These are phyloP conservation scores for Fusarium hostae DNA, from an alignment of 2,329 filamentous ascomycete species.

Conservation along the genomic window DNA sequence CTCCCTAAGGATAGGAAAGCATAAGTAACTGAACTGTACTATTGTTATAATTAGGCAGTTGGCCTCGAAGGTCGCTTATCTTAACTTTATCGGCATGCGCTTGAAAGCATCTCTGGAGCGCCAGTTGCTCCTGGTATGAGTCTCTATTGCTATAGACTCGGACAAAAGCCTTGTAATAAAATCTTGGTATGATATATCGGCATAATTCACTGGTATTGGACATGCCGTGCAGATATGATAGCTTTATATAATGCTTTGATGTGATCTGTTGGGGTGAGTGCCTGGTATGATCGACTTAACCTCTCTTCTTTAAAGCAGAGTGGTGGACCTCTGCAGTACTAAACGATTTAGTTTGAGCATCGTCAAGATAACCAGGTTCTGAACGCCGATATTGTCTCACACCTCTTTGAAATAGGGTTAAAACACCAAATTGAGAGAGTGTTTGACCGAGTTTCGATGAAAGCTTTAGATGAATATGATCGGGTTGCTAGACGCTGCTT, in stretches of 20 bases:
- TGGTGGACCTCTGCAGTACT: fast-evolving
- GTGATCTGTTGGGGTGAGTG: no score
- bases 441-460: fast-evolving
- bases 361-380: neutral
- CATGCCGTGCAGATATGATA: fast-evolving
- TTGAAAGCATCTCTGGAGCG: no score
- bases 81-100: neutral
- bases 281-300: no score
- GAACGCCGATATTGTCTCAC: fast-evolving
- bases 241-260: no score
- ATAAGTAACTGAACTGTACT: neutral
- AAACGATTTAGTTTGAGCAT: fast-evolving
- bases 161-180: fast-evolving
- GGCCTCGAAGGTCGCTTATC: neutral
- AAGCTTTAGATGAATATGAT: neutral
- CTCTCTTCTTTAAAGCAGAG: neutral
- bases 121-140: no score
- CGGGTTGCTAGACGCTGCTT: neutral
- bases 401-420: fast-evolving
- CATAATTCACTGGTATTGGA: fast-evolving
- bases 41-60: neutral
- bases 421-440: neutral
- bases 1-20: no score
- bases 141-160: neutral
- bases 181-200: fast-evolving